phyloP scores from a whole-genome alignment of 177 flowering plant genomes.

The Tripterygium wilfordii region DNA sequence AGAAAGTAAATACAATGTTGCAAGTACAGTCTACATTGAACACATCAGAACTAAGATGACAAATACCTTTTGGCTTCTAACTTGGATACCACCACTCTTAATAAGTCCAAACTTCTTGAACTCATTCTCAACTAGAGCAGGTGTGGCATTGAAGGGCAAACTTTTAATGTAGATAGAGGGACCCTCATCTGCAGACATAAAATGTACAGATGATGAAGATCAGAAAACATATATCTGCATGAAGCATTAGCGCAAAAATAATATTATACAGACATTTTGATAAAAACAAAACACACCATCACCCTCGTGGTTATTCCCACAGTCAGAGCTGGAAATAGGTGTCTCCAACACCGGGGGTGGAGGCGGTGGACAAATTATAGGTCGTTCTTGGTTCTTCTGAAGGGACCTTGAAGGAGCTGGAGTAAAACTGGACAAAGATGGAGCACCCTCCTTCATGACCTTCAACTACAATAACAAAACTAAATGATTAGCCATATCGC shows the following conservation, averaged over 20 bases:
- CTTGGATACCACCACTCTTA: conserved; percentile 69
- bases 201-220: not conserved
- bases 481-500: not conserved
- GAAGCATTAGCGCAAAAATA: not conserved
- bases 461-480: conserved; percentile 30
- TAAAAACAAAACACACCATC: conserved; percentile 33
- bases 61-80: conserved; percentile 58
- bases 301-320: conserved; percentile 41
- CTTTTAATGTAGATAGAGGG: conserved; percentile 61
- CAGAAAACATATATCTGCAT: not conserved
- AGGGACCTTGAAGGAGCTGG: conserved; percentile 26
- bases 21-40: not conserved
- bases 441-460: conserved; percentile 49
- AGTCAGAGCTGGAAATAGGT: conserved; percentile 33
- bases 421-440: conserved; percentile 22
- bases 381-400: conserved; percentile 29
- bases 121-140: conserved; percentile 51
- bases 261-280: not conserved
- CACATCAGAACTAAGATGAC: not conserved
- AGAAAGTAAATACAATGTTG: not conserved
- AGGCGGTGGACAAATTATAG: conserved; percentile 24
- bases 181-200: conserved; percentile 47
- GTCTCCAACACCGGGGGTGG: conserved; percentile 25
- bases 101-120: conserved; percentile 79
- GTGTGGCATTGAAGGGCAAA: conserved; percentile 55